Percentiles rank a stretch among this genome's conserved stretches.
Conservation (phyloP, 148 eudicot species). For the Rhododendron mucronatum region DNA sequence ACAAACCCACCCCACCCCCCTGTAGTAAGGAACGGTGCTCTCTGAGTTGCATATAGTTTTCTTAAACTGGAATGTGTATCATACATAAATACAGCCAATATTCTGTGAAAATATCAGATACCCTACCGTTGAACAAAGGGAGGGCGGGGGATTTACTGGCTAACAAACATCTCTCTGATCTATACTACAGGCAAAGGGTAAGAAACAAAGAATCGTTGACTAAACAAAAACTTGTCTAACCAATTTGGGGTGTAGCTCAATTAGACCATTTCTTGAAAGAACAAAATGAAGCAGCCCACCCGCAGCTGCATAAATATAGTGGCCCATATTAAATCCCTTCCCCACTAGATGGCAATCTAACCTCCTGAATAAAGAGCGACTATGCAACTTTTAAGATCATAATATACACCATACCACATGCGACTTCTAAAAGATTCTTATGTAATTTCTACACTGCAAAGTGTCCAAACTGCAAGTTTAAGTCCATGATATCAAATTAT, state of each 20-base stretch:
- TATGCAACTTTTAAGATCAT: background rate
- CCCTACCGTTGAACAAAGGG: background rate
- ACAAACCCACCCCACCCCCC: no score
- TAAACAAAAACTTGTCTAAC: background rate
- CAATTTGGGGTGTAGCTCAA: background rate
- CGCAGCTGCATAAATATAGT: background rate
- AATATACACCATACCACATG: background rate
- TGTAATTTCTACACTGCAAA: no score
- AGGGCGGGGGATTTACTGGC: background rate
- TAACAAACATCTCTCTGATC: background rate
- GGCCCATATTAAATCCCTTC: background rate
- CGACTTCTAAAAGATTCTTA: no score
- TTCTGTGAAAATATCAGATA: background rate
- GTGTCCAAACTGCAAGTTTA: background rate
- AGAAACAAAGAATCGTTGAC: background rate
- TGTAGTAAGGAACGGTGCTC: background rate
- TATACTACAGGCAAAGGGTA: background rate
- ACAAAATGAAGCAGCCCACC: background rate
- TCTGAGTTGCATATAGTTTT: background rate
- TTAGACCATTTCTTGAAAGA: background rate
- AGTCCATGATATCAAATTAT: background rate
- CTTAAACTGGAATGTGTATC: background rate
- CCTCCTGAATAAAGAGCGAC: background rate
- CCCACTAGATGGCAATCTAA: background rate
- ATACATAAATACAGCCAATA: background rate